A percentile compares a stretch with the other conserved stretches of the same genome.
These are phyloP conservation scores for Macrocybe gigantea DNA, from an alignment of 768 basidiomycete species.

Conservation along the genomic window DNA sequence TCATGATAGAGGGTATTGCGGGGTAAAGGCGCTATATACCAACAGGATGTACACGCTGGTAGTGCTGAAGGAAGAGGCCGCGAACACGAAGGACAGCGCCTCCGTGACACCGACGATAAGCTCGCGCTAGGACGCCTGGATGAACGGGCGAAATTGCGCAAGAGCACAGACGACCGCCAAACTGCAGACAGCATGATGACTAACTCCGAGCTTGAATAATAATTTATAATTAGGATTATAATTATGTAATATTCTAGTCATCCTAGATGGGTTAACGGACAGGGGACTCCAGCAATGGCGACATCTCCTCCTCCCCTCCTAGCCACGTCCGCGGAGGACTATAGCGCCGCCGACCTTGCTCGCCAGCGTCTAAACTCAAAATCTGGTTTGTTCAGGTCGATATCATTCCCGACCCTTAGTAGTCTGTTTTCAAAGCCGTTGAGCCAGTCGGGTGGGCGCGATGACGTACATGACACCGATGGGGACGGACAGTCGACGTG, in stretches of 20 bases:
- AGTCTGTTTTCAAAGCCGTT: conserved; percentile 6
- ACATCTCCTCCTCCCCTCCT: conserved; percentile 31
- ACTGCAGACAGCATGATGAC: no score
- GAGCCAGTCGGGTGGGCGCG: background rate
- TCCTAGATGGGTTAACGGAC: no score
- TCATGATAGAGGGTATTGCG: conserved; percentile 55
- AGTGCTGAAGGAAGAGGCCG: conserved; percentile 52
- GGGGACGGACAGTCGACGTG: no score
- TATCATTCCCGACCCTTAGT: conserved; percentile 27
- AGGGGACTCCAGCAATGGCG: conserved; percentile 4
- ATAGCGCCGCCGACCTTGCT: conserved; percentile 37
- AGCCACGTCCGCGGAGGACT: conserved; percentile 32
- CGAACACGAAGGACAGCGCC: conserved; percentile 58
- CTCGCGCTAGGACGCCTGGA: no score
- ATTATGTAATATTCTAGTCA: no score
- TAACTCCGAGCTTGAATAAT: no score
- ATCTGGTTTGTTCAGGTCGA: conserved; percentile 22
- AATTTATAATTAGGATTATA: no score
- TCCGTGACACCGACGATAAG: no score
- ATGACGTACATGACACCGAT: no score
- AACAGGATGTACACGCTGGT: conserved; percentile 75
- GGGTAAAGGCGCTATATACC: conserved; percentile 56
- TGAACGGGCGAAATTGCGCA: no score
- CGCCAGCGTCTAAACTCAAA: conserved; percentile 37
- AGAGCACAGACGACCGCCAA: no score